Base-by-base conservation (phyloP, 805 yeast genomes). In the Zygoascus tannicola region DNA sequence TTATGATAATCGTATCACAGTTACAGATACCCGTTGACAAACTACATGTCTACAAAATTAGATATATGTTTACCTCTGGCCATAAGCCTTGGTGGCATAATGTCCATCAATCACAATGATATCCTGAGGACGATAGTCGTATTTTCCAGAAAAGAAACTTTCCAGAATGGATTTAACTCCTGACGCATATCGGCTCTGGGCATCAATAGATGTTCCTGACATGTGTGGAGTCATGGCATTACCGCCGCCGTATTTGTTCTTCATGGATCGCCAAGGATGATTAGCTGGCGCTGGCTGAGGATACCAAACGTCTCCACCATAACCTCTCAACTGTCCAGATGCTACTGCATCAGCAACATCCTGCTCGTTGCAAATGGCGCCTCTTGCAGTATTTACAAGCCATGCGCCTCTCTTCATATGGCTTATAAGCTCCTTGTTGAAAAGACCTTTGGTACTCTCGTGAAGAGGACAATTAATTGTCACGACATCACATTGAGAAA, bases 191-290 rank as follows among this genome's bases (percentile, higher is more conserved):
- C 92, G 71, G 34, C 69, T 67, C 67, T 83, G 92, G 32, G 94
- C 90, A 61, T 83, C 90, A 53, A 83, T 67, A 35, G 85, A 78
- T 21, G 90, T 78, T 49, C 94, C 92, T 43, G 85, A 77, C 53
- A 78, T 75, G 59, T 82, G 92, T 18, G 88, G 87, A 41, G 86
- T 80, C 90, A 83, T 81, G 43, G 88, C 90, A 55, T 84, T 83
- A 52, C 90, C 90, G 32, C 76, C 83, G 47, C 81, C 81, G 52
- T 70, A 74, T 56, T 73, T 67, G 73, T 81, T 80, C 40, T 66
- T 58, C 78, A 81, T 74, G 8, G 68, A 44, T 70, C 86, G 72
- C 92, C 92, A 83, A 52, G 87, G 87, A 58, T 81, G 87, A 60
- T 71, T 72, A 44, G 68, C 66, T 50, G 87, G 86, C 22, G 90